These are phyloP conservation scores for Fusarium buharicum DNA, from an alignment of 2,329 filamentous ascomycete species.

Conservation along the genomic window DNA sequence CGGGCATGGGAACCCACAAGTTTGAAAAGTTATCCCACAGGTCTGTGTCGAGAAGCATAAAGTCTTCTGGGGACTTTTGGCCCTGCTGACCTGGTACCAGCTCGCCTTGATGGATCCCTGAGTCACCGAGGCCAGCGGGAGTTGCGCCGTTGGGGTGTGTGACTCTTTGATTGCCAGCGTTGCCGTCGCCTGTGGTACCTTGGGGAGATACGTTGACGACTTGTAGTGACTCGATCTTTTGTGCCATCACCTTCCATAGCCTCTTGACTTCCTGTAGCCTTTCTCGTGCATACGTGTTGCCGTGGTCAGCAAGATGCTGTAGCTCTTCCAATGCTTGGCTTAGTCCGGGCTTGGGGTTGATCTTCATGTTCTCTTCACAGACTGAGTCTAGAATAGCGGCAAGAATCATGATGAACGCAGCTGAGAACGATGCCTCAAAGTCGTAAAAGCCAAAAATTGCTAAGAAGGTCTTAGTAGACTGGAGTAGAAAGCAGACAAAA, in stretches of 20 bases:
- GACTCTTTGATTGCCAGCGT: neutral
- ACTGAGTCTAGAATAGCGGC: conserved; percentile 43
- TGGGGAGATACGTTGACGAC: conserved; percentile 41
- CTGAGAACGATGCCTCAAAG: conserved; percentile 45
- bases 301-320: conserved; percentile 44
- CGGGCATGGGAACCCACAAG: conserved; percentile 40
- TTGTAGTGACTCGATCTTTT: conserved; percentile 42
- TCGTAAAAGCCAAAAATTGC: conserved; percentile 45
- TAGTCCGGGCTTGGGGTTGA: conserved; percentile 42
- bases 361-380: conserved; percentile 41
- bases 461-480: neutral
- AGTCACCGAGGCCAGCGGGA: conserved; percentile 5
- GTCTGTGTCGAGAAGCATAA: conserved; percentile 41
- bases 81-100: conserved; percentile 8
- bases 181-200: conserved; percentile 13
- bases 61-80: conserved; percentile 36
- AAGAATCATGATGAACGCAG: conserved; percentile 45
- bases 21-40: conserved; percentile 45
- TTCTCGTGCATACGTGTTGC: conserved; percentile 43
- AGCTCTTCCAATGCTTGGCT: conserved; percentile 44
- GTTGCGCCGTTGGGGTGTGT: conserved; percentile 15
- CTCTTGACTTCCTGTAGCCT: conserved; percentile 41
- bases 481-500: fast-evolving
- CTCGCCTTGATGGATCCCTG: conserved; percentile 8
- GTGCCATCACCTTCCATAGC: conserved; percentile 43